phyloP scores from a whole-genome alignment of 2,329 filamentous ascomycete species.

The Orbilia blumenaviensis region DNA sequence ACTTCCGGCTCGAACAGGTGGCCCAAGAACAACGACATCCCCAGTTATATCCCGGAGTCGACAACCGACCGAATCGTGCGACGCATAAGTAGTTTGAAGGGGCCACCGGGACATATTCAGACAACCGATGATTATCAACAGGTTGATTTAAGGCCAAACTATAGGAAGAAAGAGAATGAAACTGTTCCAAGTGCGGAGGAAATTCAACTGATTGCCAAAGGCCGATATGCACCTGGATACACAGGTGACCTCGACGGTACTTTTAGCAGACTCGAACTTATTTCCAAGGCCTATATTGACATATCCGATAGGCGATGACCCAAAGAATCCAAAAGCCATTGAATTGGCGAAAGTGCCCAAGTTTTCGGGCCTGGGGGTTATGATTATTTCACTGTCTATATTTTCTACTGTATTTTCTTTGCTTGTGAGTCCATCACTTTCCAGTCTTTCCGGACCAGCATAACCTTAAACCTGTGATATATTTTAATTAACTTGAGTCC shows the following conservation, averaged over 20 bases:
- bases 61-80: constrained; percentile 27
- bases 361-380: constrained; percentile 24
- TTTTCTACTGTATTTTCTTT: constrained; percentile 44
- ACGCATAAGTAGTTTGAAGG: background rate
- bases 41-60: constrained; percentile 18
- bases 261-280: background rate
- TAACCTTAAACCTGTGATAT: too few species aligned
- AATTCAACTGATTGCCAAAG: constrained; percentile 7
- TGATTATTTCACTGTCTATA: constrained; percentile 44
- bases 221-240: background rate
- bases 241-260: constrained; percentile 28
- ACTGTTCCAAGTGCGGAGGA: constrained; percentile 1
- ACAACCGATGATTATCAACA: background rate
- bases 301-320: constrained; percentile 24
- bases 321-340: background rate
- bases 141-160: constrained; percentile 5
- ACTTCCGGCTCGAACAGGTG: background rate
- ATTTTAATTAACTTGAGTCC: background rate
- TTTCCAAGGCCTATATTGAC: background rate
- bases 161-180: constrained; percentile 1
- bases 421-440: constrained; percentile 10
- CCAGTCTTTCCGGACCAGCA: too few species aligned
- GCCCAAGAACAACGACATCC: background rate
- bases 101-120: background rate
- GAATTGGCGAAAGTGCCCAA: constrained; percentile 19